These are phyloP conservation scores for Hericium rajendrae DNA, from an alignment of 768 basidiomycete genomes.

Conservation along the genomic window DNA sequence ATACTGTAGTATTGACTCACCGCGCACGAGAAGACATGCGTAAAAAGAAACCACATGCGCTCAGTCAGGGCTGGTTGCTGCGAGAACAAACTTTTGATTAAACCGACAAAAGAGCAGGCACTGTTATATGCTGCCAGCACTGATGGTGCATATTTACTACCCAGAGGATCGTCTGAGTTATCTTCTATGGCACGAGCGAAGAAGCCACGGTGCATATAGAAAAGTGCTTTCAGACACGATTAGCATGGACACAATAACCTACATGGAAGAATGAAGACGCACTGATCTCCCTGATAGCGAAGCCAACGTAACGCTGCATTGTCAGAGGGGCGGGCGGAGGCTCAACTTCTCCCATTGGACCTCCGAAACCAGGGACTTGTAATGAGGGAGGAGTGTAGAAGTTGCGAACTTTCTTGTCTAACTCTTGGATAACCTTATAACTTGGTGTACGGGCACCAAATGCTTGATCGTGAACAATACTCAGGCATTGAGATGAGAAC, in stretches of 20 bases:
- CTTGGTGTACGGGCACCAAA: constrained; percentile 54
- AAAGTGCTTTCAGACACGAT: constrained; percentile 33
- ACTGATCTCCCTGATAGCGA: constrained; percentile 65
- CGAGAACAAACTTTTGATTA: constrained; percentile 54
- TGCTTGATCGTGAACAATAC: constrained; percentile 55
- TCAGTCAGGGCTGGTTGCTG: constrained; percentile 59
- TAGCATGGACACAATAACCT: neutral
- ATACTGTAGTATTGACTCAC: constrained; percentile 27
- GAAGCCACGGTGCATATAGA: constrained; percentile 70
- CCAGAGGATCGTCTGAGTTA: constrained; percentile 51
- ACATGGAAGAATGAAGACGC: constrained; percentile 12
- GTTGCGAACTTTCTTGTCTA: constrained; percentile 55
- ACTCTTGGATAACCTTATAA: constrained; percentile 52
- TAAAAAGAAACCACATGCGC: constrained; percentile 65
- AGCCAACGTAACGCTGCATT: constrained; percentile 58
- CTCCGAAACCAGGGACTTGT: constrained; percentile 52
- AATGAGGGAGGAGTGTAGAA: constrained; percentile 59
- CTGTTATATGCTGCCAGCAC: constrained; percentile 63
- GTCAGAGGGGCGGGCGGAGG: constrained; percentile 46
- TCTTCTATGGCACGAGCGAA: constrained; percentile 65
- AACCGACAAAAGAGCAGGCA: constrained; percentile 57
- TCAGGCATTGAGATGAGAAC: constrained; percentile 52
- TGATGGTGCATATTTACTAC: constrained; percentile 58
- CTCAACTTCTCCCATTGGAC: constrained; percentile 30
- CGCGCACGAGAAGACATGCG: constrained; percentile 63